Evolutionary conservation across 2,329 filamentous ascomycete genomes (phyloP), one percentile per base, ranked within the genome.

Genomic region (Neonectria punicea): DNA sequence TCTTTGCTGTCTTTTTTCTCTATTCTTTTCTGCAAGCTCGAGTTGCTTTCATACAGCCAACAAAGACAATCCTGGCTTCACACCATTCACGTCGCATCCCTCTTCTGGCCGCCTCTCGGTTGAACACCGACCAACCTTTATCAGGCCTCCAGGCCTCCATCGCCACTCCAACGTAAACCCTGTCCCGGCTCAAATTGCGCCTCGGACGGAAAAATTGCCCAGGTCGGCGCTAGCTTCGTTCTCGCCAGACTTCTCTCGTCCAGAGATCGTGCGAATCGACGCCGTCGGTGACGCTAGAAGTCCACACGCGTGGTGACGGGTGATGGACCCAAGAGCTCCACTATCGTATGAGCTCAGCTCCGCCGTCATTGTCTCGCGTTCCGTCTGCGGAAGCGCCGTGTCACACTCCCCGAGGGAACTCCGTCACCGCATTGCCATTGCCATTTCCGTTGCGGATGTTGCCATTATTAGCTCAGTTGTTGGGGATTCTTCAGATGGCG

Each of bases 271-370:
- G 51, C 16, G 25, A 59, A 64, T 60, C 56, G 34, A 44, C 41
- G 43, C 55, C 32, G 28, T 59, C 51, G 32, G 36, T 14, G 36
- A 36, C 55, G 61, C 51, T 58, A 47, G 22, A 34, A 49, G 51
- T 41, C 50, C 50, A 57, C 25, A 34, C 46, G 60, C 39, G 34
- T 55, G 39, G 53, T 51, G 39, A 53, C 36, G 30, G 49, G 30
- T 34, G 53, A 44, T 34, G 50, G 47, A 22, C 56, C 55, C 34
- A 51, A 49, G 16, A 59, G 57, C 56, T 58, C 62, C 62, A 61
- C 62, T 30, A 67, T 68, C 67, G 67, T 68, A 68, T 68, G 65
- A 67, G 67, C 55, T 44, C 25, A 56, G 61, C 54, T 67, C 54
- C 64, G 67, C 67, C 46, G 43, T 65, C 28, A 30, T 43, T 64